phyloP scores from a whole-genome alignment of 2,329 filamentous ascomycete species.

The Fusarium decemcellulare region DNA sequence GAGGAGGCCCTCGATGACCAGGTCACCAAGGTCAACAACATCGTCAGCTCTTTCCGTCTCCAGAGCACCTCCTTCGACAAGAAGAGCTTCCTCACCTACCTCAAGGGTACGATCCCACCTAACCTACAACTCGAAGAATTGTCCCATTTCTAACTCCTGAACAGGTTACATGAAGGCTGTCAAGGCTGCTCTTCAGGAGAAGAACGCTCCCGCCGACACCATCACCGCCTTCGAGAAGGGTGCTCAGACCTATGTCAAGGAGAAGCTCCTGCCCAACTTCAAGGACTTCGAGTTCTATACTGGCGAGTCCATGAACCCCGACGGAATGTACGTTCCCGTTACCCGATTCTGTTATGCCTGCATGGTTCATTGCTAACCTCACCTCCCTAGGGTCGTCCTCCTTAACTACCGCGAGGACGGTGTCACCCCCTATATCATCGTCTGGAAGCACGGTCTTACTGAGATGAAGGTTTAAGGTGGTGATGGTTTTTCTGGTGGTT shows the following conservation, averaged over 20 bases:
- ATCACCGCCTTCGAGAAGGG: slow-evolving; percentile 86
- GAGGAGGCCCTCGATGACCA: slow-evolving; percentile 82
- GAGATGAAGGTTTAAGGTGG: slow-evolving; percentile 89
- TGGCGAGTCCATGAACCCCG: slow-evolving; percentile 92
- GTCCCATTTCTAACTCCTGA: slow-evolving; percentile 13
- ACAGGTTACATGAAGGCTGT: slow-evolving; percentile 92
- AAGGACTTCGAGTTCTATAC: slow-evolving; percentile 97
- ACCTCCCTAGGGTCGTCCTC: slow-evolving; percentile 78
- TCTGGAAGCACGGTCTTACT: slow-evolving; percentile 95
- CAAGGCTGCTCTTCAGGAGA: slow-evolving; percentile 78
- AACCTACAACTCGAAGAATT: neutral
- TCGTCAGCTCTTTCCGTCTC: slow-evolving; percentile 93
- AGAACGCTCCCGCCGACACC: slow-evolving; percentile 72
- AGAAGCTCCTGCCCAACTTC: slow-evolving; percentile 85
- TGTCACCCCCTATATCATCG: slow-evolving; percentile 86
- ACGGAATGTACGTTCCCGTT: slow-evolving; percentile 83
- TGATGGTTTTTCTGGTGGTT: slow-evolving; percentile 23
- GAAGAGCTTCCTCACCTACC: slow-evolving; percentile 85
- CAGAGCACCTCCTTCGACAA: slow-evolving; percentile 86
- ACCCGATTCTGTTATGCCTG: neutral
- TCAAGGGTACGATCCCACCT: slow-evolving; percentile 77
- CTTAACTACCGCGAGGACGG: slow-evolving; percentile 99
- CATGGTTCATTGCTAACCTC: slow-evolving; percentile 17
- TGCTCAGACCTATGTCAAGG: slow-evolving; percentile 83
- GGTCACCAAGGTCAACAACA: slow-evolving; percentile 87